These are phyloP conservation scores for Sambucus nigra DNA, from an alignment of 129 eudicot species.

Conservation along the genomic window DNA sequence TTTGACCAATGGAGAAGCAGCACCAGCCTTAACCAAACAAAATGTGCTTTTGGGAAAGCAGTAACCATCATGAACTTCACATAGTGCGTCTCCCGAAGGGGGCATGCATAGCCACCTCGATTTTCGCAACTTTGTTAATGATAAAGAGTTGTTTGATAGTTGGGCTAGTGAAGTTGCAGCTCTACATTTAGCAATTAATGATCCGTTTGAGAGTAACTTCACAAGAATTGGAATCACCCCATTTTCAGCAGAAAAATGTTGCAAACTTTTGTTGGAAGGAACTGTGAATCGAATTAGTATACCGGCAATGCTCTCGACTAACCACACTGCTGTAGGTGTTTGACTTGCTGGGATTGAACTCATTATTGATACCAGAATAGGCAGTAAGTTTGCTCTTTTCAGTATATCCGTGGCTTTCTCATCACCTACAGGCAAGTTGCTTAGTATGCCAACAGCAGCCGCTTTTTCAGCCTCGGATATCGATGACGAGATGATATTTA, in stretches of 20 bases:
- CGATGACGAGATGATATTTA: slow-evolving; percentile 40
- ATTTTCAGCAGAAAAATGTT: slow-evolving; percentile 50
- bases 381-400: slow-evolving; percentile 53
- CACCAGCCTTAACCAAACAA: slow-evolving; percentile 72
- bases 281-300: slow-evolving; percentile 56
- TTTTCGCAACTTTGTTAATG: slow-evolving; percentile 36
- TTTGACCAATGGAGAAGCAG: slow-evolving; percentile 37
- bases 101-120: slow-evolving; percentile 64
- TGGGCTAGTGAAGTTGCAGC: slow-evolving; percentile 80
- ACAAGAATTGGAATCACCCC: slow-evolving; percentile 53
- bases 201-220: slow-evolving; percentile 47
- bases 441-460: slow-evolving; percentile 58
- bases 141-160: slow-evolving; percentile 42
- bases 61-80: slow-evolving; percentile 61
- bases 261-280: slow-evolving; percentile 49
- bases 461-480: slow-evolving; percentile 51
- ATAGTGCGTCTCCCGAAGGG: slow-evolving; percentile 31
- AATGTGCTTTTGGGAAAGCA: slow-evolving; percentile 54
- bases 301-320: slow-evolving; percentile 59
- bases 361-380: slow-evolving; percentile 39
- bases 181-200: slow-evolving; percentile 36
- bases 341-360: slow-evolving; percentile 23
- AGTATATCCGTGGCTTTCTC: slow-evolving; percentile 59
- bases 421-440: slow-evolving; percentile 55
- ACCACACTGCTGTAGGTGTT: slow-evolving; percentile 7